Evolutionary conservation across 352 stramenopile species (phyloP), one percentile per base, ranked within the genome.

Genomic region (Globisporangium spiculum): DNA sequence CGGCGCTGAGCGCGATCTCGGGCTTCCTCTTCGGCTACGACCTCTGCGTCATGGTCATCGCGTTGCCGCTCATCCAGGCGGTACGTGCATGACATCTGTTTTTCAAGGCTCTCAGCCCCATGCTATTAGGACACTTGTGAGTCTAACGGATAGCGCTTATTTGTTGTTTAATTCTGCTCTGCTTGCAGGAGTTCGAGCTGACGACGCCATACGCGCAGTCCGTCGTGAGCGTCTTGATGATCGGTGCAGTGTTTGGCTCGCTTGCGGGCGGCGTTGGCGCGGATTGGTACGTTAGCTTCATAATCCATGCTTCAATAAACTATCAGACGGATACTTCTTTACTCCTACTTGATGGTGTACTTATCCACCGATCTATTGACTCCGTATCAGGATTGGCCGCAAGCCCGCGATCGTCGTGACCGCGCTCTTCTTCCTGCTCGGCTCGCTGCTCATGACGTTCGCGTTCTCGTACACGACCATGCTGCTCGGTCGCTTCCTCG

Each of bases 1-100:
- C 79, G 34, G 80, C 72, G 20, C 75, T 92, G 41, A 92, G 84
- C 38, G 84, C 84, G 16, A 71, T 92, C 56, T 90, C 82, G 12
- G 84, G 84, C 0, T 92, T 92, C 57, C 72, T 92, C 12, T 92
- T 92, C 27, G 84, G 84, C 54, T 92, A 92, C 68, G 84, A 92
- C 58, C 68, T 92, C 26, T 92, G 84, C 50, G 84, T 92, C 65
- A 92, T 92, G 84, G 79, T 92, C 16, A 69, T 92, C 27, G 84
- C 82, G 12, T 66, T 92, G 60, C 82, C 84, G 38, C 76, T 89
- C 8, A 90, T 92, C 67, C 75, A 90, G 54, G 46, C 77, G 69
- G 79, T 86, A 32, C 55, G 30, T 56, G 22, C 8, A 10, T 56
- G 32, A 22, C 18, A 1, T 38, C 9, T 41, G 14, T 38, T 7